These are phyloP conservation scores for Gossypium armourianum DNA, from an alignment of 441 rosid genomes.

Conservation along the genomic window DNA sequence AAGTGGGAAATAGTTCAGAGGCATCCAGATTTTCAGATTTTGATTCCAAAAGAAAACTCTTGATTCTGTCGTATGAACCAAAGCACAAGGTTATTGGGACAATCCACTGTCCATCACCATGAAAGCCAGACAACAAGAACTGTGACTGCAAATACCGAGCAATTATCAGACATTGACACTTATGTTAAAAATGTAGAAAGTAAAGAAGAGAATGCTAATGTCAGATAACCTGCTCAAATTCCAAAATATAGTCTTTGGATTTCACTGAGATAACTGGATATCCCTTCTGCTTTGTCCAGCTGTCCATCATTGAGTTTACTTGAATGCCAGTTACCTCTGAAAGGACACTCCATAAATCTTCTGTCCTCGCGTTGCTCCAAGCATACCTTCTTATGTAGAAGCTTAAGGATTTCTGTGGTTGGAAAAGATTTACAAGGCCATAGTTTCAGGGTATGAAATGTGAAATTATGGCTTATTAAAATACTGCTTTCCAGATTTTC, in stretches of 20 bases:
- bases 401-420: constrained; percentile 67
- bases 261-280: constrained; percentile 78
- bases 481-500: not conserved
- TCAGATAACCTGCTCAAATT: constrained; percentile 64
- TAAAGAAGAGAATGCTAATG: not conserved
- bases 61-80: constrained; percentile 54
- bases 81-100: constrained; percentile 74
- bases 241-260: constrained; percentile 49
- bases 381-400: constrained; percentile 62
- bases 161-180: not conserved
- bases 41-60: constrained; percentile 58
- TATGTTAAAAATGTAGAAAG: not conserved
- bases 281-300: constrained; percentile 83
- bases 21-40: constrained; percentile 43
- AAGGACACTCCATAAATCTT: constrained; percentile 77
- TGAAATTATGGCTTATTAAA: not conserved
- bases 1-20: not conserved
- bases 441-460: not conserved
- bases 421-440: constrained; percentile 3
- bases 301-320: constrained; percentile 73
- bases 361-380: constrained; percentile 78
- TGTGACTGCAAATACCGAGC: constrained; percentile 43
- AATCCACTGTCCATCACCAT: constrained; percentile 84
- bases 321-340: constrained; percentile 75
- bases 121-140: constrained; percentile 64